phyloP scores from a whole-genome alignment of 169 alveolate species.

The Eimeria tenella region DNA sequence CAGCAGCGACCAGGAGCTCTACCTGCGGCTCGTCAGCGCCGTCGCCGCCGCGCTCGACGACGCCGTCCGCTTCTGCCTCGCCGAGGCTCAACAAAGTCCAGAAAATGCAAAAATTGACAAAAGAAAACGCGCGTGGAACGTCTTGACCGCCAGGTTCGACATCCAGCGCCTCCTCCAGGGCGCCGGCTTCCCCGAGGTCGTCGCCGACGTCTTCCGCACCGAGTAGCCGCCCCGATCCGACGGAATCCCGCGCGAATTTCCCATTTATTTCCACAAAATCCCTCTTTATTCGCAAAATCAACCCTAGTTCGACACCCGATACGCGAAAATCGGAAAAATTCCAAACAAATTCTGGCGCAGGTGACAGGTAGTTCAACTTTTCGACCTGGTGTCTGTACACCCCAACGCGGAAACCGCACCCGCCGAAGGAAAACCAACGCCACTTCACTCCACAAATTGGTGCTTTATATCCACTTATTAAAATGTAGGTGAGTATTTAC shows the following conservation, averaged over 20 bases:
- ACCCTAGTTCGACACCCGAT: not conserved
- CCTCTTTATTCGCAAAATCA: too few species aligned
- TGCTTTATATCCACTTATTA: too few species aligned
- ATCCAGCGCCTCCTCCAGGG: not conserved
- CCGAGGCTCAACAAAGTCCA: not conserved
- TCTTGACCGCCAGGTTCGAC: not conserved
- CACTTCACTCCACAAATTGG: too few species aligned
- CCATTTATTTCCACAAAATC: too few species aligned
- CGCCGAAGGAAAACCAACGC: too few species aligned
- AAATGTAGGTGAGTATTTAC: too few species aligned
- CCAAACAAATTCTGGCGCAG: too few species aligned
- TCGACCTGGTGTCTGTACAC: too few species aligned
- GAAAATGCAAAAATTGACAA: not conserved
- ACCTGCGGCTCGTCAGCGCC: not conserved
- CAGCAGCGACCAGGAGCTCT: not conserved
- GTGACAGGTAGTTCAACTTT: too few species aligned
- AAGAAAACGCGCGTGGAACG: not conserved
- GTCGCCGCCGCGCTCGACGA: not conserved
- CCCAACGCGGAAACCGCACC: too few species aligned
- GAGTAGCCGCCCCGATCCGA: not conserved
- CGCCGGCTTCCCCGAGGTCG: not conserved
- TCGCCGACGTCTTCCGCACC: slow-evolving; percentile 12
- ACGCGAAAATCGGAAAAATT: not conserved
- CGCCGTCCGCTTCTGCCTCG: not conserved
- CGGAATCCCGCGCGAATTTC: too few species aligned